These are phyloP conservation scores for Russula vinacea DNA, from an alignment of 768 basidiomycete genomes.

Conservation along the genomic window DNA sequence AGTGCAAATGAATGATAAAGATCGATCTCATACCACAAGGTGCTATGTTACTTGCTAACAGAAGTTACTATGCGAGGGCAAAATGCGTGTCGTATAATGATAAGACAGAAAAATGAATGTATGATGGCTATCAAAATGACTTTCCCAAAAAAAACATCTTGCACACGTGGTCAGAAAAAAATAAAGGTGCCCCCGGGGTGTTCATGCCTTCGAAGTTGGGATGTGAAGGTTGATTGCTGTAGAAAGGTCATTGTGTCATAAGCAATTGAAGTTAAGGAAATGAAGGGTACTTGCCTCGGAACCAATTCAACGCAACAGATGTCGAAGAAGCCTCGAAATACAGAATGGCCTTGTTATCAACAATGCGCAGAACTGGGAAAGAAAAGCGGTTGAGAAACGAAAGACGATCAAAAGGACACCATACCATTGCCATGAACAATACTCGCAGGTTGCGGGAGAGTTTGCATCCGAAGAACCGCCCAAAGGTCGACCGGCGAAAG, in stretches of 20 bases:
- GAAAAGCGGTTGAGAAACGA: slow-evolving; percentile 13
- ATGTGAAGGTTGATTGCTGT: slow-evolving; percentile 88
- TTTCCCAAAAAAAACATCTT: slow-evolving; percentile 18
- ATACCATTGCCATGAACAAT: slow-evolving; percentile 84
- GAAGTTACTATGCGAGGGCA: slow-evolving; percentile 24
- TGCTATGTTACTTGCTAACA: slow-evolving; percentile 10
- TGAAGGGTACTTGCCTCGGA: slow-evolving; percentile 57
- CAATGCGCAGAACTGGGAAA: slow-evolving; percentile 68
- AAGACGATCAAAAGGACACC: slow-evolving; percentile 25
- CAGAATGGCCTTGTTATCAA: slow-evolving; percentile 88
- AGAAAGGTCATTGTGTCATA: slow-evolving; percentile 2
- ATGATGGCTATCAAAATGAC: slow-evolving; percentile 22
- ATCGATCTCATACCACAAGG: slow-evolving; percentile 11
- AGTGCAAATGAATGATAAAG: slow-evolving; percentile 3
- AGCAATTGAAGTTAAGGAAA: slow-evolving; percentile 4
- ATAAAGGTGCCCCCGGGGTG: slow-evolving; percentile 19
- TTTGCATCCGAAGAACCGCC: slow-evolving; percentile 96
- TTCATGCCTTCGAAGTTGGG: slow-evolving; percentile 73
- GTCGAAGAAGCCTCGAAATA: slow-evolving; percentile 85
- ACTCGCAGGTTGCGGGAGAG: slow-evolving; percentile 82
- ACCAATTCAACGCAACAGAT: slow-evolving; percentile 86
- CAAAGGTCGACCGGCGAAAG: slow-evolving; percentile 82
- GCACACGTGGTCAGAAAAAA: slow-evolving; percentile 30
- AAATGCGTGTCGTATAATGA: slow-evolving; percentile 31
- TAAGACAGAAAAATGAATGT: slow-evolving; percentile 16